Base-by-base conservation (phyloP, 2,329 filamentous ascomycete genomes). In the Phyllosticta citribraziliensis region DNA sequence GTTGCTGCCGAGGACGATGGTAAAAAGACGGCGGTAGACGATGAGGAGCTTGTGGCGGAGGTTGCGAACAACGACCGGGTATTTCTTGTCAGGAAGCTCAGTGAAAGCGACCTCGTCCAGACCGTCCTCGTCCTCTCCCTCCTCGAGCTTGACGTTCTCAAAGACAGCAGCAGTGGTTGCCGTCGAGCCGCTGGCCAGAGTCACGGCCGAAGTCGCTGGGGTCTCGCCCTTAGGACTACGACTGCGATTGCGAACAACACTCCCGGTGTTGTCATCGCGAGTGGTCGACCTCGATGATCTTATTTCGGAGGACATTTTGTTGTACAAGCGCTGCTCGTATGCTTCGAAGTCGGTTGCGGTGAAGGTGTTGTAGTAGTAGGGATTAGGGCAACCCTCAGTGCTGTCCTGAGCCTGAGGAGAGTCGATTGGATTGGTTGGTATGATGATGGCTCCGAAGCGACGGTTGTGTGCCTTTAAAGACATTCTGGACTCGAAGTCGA, bases 11-110 rank as follows among this genome's bases (percentile, higher is more conserved):
- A 77, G 72, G 52, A 76, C 67, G 20, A 77, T 58, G 4, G 73
- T 70, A 64, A 79, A 79, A 35, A 80, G 70, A 27, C 75, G 72
- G 27, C 74, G 71, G 65, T 78, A 79, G 14, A 68, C 69, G 0
- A 65, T 68, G 52, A 69, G 65, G 58, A 67, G 12, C 47, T 40
- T 53, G 53, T 62, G 60, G 19, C 60, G 55, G 14, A 24, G 5
- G 11, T 57, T 55, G 30, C 69, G 65, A 27, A 69, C 2, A n/a
- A 67, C 8, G 25, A 62, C 56, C 2, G 53, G 14, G 5, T 65
- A 58, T 50, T 60, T 61, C 62, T 65, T 67, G 20, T 57, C 55
- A 6, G 59, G 59, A 5, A 61, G 27, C 14, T 47, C 40, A n/a
- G 30, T 25, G 19, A 56, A 2, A 17, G 52, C 40, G n/a, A 51